Conservation (phyloP, 2,329 filamentous ascomycete species). For the Decorospora gaudefroyi region DNA sequence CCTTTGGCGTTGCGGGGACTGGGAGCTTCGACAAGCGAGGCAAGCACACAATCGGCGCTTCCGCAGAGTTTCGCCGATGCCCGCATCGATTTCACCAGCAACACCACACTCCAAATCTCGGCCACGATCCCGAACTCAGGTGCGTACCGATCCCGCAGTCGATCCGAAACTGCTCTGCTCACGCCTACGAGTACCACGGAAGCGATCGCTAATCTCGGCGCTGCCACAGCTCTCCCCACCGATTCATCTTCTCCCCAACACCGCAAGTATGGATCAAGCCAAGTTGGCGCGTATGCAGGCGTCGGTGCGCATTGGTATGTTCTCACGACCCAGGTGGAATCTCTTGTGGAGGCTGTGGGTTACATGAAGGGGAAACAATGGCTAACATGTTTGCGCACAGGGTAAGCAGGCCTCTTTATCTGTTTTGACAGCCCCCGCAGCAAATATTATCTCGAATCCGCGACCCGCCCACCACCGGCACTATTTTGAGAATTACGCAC, state of each 20-base stretch:
- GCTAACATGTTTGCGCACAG: conserved; percentile 32
- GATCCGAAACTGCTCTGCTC: conserved; percentile 6
- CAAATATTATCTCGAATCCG: conserved; percentile 10
- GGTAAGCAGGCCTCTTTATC: conserved; percentile 39
- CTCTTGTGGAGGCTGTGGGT: not conserved
- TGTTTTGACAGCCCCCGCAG: conserved; percentile 29
- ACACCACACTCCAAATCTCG: conserved; percentile 31
- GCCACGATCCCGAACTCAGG: conserved; percentile 35
- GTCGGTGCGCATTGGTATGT: conserved; percentile 52
- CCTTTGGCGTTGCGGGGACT: conserved; percentile 22
- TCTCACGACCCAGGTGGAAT: not conserved
- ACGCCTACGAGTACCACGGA: conserved; percentile 16
- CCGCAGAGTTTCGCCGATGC: conserved; percentile 29
- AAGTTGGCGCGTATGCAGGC: conserved; percentile 53
- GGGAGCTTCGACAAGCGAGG: conserved; percentile 28
- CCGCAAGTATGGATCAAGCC: conserved; percentile 53
- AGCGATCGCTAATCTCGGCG: conserved; percentile 22
- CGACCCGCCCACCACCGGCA: conserved; percentile 4
- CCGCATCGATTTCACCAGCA: conserved; percentile 34
- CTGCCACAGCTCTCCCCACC: conserved; percentile 26
- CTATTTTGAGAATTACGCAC: not conserved
- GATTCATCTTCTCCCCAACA: conserved; percentile 29
- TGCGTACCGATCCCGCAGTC: conserved; percentile 25
- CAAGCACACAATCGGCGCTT: conserved; percentile 35
- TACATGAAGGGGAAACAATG: conserved; percentile 19